Evolutionary conservation across 176 grass and related monocot genomes (phyloP).

Genomic region (Cymbopogon citratus): DNA sequence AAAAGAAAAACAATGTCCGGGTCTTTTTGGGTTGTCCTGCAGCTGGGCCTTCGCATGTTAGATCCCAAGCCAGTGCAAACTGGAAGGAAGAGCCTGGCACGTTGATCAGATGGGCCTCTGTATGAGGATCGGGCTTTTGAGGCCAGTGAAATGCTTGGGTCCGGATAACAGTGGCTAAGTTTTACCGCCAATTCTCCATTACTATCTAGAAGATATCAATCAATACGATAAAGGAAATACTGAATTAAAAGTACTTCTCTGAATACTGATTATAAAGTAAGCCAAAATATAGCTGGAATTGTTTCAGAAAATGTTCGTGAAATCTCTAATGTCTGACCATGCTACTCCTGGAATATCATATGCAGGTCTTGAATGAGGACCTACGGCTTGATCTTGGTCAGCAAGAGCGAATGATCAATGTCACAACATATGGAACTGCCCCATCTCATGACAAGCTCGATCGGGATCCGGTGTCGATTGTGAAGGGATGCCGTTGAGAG

Average conservation of each 20-base stretch:
- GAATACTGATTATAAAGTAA: not conserved
- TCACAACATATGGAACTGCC: constrained; percentile 84
- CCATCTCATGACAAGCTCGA: constrained; percentile 93
- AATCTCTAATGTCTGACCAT: not conserved
- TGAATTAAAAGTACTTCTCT: not conserved
- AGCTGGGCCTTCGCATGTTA: too few relatives aligned
- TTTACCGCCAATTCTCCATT: too few relatives aligned
- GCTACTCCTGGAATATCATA: not conserved
- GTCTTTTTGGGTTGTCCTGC: too few relatives aligned
- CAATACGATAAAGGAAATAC: not conserved
- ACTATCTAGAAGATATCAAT: not conserved
- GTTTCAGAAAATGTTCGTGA: not conserved
- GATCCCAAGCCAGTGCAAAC: too few relatives aligned
- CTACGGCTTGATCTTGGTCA: constrained; percentile 84
- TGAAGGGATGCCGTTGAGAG: constrained; percentile 77
- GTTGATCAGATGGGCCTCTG: too few relatives aligned
- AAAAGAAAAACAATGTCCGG: too few relatives aligned
- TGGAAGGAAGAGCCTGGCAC: too few relatives aligned
- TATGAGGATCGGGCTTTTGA: too few relatives aligned
- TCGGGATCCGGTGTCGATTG: constrained; percentile 69
- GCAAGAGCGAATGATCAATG: constrained; percentile 92
- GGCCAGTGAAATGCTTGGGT: too few relatives aligned
- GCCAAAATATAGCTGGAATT: not conserved
- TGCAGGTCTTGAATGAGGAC: constrained; percentile 96
- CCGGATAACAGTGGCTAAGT: too few relatives aligned